Evolutionary conservation across 805 yeast species (phyloP).

Genomic region (Debaryomyces maramus): DNA sequence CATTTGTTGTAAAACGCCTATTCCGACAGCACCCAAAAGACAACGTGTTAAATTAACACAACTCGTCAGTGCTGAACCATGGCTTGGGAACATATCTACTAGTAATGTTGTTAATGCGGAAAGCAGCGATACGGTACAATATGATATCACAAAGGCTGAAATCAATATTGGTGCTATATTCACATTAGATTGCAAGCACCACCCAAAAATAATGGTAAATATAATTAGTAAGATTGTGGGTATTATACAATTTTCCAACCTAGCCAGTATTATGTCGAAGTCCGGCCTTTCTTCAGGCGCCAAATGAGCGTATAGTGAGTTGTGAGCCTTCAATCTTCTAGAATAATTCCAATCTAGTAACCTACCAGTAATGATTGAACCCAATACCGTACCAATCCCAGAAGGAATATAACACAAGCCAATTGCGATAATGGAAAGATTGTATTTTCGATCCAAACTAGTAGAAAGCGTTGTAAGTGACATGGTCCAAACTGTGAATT

Average conservation of each 20-base stretch:
- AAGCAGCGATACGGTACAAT: constrained; percentile 57
- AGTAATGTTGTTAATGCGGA: constrained; percentile 63
- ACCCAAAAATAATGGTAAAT: constrained; percentile 53
- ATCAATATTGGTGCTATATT: constrained; percentile 58
- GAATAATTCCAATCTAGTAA: constrained; percentile 54
- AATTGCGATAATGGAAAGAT: constrained; percentile 52
- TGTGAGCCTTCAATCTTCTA: constrained; percentile 20
- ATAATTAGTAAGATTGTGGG: constrained; percentile 39
- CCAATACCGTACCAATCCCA: constrained; percentile 64
- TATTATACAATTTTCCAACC: constrained; percentile 43
- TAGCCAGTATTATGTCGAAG: constrained; percentile 56
- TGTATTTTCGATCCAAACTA: constrained; percentile 48
- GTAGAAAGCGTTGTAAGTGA: constrained; percentile 66
- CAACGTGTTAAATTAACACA: constrained; percentile 74
- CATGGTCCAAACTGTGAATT: constrained; percentile 71
- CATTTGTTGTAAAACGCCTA: constrained; percentile 69
- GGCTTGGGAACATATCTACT: constrained; percentile 73
- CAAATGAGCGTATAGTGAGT: constrained; percentile 22
- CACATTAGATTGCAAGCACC: constrained; percentile 59
- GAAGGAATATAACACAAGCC: constrained; percentile 76
- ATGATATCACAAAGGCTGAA: constrained; percentile 55
- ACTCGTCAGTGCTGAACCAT: constrained; percentile 73
- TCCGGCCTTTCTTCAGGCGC: constrained; percentile 29
- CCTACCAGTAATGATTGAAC: constrained; percentile 61
- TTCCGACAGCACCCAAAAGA: constrained; percentile 64